Conservation (phyloP, 2,329 filamentous ascomycete species). For the Endocalyx cinctus region DNA sequence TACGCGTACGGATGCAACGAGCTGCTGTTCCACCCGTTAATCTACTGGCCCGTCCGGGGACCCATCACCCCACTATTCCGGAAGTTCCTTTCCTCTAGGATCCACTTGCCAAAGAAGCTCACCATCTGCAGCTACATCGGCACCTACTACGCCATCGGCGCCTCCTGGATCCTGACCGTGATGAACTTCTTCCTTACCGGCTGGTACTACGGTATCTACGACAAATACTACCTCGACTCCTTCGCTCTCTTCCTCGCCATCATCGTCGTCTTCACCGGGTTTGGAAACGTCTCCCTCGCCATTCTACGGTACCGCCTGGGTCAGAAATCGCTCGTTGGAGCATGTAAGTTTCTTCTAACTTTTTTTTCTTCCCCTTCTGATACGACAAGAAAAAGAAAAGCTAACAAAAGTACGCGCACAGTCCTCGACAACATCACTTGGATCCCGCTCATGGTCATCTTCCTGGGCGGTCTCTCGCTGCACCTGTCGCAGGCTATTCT, state of each 20-base stretch:
- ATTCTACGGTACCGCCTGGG: conserved; percentile 55
- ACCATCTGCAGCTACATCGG: conserved; percentile 74
- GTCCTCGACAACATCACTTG: conserved; percentile 53
- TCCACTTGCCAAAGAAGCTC: conserved; percentile 70
- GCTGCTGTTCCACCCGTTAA: conserved; percentile 73
- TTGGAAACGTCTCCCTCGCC: conserved; percentile 42
- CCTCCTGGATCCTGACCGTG: conserved; percentile 68
- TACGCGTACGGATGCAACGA: conserved; percentile 83
- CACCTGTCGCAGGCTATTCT: conserved; percentile 37
- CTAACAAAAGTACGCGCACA: conserved; percentile 8
- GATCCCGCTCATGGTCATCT: conserved; percentile 36
- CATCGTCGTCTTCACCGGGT: conserved; percentile 28
- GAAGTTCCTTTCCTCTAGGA: conserved; percentile 66
- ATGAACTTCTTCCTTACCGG: conserved; percentile 73
- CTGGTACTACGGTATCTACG: conserved; percentile 49
- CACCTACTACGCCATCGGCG: conserved; percentile 75
- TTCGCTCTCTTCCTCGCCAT: conserved; percentile 30
- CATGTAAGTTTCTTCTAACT: conserved; percentile 27
- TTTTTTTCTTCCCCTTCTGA: not conserved
- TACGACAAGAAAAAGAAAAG: conserved; percentile 1
- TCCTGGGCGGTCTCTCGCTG: conserved; percentile 38
- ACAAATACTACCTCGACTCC: conserved; percentile 65
- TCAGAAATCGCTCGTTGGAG: conserved; percentile 41
- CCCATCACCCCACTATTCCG: conserved; percentile 78
- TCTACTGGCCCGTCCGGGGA: conserved; percentile 66